Percentiles rank a stretch among this genome's conserved stretches.
phyloP scores from a whole-genome alignment of 192 early-diverging fungal species.

The Endogone sp. region DNA sequence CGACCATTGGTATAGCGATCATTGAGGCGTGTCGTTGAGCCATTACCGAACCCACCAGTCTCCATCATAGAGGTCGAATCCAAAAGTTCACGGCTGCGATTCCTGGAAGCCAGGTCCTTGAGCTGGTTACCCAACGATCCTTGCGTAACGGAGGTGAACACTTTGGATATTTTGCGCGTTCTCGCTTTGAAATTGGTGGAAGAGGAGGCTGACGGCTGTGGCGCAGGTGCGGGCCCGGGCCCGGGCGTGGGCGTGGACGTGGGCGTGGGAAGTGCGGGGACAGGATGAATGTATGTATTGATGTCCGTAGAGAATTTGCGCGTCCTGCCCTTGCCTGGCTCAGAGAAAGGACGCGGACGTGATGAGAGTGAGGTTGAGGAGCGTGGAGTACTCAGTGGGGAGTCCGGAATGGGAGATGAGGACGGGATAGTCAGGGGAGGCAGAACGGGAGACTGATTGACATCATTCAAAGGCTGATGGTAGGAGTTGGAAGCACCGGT shows the following conservation, averaged over 20 bases:
- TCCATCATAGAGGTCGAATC: background rate
- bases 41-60: background rate
- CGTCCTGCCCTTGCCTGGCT: background rate
- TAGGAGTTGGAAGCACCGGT: constrained; percentile 1
- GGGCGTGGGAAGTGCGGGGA: background rate
- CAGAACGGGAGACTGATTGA: constrained; percentile 1
- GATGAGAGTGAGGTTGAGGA: background rate
- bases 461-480: background rate
- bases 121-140: background rate
- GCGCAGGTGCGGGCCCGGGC: background rate
- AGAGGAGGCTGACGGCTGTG: background rate
- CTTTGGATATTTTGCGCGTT: constrained; percentile 1
- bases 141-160: background rate
- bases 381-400: background rate
- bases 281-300: background rate
- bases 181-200: background rate
- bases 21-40: background rate
- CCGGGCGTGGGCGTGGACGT: too few species aligned
- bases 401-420: background rate
- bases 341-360: background rate
- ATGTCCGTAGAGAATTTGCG: background rate
- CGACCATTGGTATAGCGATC: background rate
- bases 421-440: background rate
- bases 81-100: background rate
- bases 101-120: background rate